These are phyloP conservation scores for Bipolaris victoriae DNA, from an alignment of 2,329 filamentous ascomycete species.

Conservation along the genomic window DNA sequence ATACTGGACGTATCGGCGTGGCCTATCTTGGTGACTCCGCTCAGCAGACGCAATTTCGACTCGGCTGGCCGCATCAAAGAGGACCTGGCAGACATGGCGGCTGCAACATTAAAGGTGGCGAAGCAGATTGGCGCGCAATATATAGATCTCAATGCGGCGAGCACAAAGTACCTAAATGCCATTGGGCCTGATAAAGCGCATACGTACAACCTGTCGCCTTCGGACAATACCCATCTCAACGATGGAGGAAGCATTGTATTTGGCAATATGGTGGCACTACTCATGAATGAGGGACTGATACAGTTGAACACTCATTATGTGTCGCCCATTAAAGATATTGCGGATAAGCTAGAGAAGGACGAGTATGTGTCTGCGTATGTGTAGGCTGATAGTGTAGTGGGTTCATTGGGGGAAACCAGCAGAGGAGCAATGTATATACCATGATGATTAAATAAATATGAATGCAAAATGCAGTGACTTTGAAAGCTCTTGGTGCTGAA, in stretches of 20 bases:
- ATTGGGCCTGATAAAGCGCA: conserved; percentile 58
- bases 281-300: conserved; percentile 19
- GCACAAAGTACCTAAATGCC: conserved; percentile 56
- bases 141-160: conserved; percentile 61
- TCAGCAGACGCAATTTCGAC: conserved; percentile 58
- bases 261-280: conserved; percentile 27
- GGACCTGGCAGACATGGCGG: conserved; percentile 54
- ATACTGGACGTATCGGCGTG: conserved; percentile 37
- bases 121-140: conserved; percentile 44
- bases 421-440: background rate
- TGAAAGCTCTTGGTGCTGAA: background rate
- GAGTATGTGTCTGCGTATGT: conserved; percentile 20
- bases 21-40: conserved; percentile 59
- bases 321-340: conserved; percentile 18
- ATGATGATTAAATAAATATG: too few relatives aligned
- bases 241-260: conserved; percentile 31
- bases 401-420: background rate
- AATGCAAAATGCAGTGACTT: background rate
- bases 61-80: conserved; percentile 50
- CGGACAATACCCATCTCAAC: conserved; percentile 33
- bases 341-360: conserved; percentile 18
- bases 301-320: conserved; percentile 19
- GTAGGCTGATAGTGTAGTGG: background rate
- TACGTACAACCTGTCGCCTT: conserved; percentile 54
- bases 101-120: conserved; percentile 57